Conservation (phyloP, 2,329 filamentous ascomycete species). For the Scedosporium minutisporum region DNA sequence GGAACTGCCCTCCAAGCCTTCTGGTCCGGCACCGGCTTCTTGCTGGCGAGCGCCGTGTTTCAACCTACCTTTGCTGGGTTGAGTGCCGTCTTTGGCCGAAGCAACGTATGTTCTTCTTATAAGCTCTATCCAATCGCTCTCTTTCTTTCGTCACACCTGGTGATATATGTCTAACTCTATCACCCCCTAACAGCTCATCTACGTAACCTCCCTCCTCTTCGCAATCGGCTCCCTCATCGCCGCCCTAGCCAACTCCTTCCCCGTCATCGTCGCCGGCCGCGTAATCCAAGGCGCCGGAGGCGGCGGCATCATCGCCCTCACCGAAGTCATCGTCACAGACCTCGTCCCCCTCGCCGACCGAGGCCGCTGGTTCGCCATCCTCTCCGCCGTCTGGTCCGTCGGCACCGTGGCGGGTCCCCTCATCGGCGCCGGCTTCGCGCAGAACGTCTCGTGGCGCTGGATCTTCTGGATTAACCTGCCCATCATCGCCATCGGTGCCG, state of each 20-base stretch:
- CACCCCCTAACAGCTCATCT: constrained; percentile 12
- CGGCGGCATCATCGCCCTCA: constrained; percentile 23
- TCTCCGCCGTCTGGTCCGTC: constrained; percentile 41
- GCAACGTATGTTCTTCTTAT: constrained; percentile 10
- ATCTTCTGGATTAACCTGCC: constrained; percentile 27
- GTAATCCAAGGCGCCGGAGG: constrained; percentile 25
- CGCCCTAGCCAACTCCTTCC: constrained; percentile 20
- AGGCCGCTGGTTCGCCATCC: constrained; percentile 27
- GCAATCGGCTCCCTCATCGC: constrained; percentile 29
- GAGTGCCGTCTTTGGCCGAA: constrained; percentile 25
- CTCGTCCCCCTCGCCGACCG: constrained; percentile 31
- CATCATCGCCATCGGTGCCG: constrained; percentile 15
- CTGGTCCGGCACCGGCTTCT: constrained; percentile 62
- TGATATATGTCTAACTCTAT: not conserved
- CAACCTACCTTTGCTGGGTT: constrained; percentile 37
- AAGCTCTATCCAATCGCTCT: not conserved
- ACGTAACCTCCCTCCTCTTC: constrained; percentile 22
- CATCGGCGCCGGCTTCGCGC: constrained; percentile 16
- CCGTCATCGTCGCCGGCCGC: constrained; percentile 22
- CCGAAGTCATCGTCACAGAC: constrained; percentile 24
- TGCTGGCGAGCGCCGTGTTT: constrained; percentile 54
- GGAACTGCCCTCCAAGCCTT: constrained; percentile 54
- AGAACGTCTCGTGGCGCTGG: constrained; percentile 20
- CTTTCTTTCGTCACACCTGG: not conserved
- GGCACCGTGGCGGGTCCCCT: constrained; percentile 32